A percentile compares a stretch with the other conserved stretches of the same genome.
Evolutionary conservation across 371 early-diverging fungal genomes (phyloP).

Genomic region (Zopfochytrium polystomum): DNA sequence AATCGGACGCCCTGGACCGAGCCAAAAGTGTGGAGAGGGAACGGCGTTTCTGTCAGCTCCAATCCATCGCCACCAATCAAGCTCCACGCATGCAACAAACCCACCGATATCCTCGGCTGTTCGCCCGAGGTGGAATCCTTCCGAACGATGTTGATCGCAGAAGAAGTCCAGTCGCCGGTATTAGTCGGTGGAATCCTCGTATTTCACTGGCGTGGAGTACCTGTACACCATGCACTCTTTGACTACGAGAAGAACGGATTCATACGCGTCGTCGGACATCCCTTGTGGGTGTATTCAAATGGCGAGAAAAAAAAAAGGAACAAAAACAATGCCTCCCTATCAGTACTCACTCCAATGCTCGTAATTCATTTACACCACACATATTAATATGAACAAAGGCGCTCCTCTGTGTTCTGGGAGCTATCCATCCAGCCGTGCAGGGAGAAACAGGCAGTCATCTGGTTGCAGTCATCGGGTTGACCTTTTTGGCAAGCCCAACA

Average conservation of each 20-base stretch:
- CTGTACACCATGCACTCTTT: constrained; percentile 70
- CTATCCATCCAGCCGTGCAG: too few species aligned
- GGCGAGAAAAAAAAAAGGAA: background rate
- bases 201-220: constrained; percentile 16
- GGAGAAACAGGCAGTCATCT: too few species aligned
- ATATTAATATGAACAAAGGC: too few species aligned
- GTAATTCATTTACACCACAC: constrained; percentile 12
- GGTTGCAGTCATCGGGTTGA: too few species aligned
- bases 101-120: constrained; percentile 71
- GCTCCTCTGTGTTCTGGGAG: too few species aligned
- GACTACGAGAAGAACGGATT: constrained; percentile 76
- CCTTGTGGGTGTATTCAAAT: background rate
- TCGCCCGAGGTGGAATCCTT: constrained; percentile 73
- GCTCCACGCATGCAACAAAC: too few species aligned
- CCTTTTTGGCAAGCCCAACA: too few species aligned
- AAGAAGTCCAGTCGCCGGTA: too few species aligned
- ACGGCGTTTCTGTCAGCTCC: background rate
- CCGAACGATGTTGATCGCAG: constrained; percentile 2
- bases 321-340: background rate
- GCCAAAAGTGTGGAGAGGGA: too few species aligned
- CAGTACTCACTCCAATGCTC: background rate
- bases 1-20: constrained; percentile 71
- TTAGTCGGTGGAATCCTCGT: background rate
- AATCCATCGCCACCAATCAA: too few species aligned
- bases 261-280: constrained; percentile 45